Base-by-base conservation (phyloP, 129 eudicot species). In the Calendula officinalis region DNA sequence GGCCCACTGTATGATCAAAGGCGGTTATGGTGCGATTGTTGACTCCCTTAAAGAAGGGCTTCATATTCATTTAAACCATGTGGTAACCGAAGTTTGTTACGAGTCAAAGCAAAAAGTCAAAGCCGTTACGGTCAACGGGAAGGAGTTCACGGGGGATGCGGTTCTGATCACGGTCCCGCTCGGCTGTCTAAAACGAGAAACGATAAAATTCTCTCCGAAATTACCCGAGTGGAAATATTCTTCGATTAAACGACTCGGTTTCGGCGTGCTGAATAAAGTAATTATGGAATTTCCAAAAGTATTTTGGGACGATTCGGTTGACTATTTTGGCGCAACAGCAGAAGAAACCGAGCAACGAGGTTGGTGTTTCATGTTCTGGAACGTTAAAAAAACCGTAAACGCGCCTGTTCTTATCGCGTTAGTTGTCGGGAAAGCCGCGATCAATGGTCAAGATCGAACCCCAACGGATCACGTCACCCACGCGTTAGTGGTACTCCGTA, bases 1-100 rank as follows among this genome's bases (percentile, higher is more conserved):
- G 40, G 97, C 99, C 58, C 99, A 94, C 66, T 94, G 99, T 62
- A 94, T 94, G 99, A 86, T 94, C 45, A 94, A 94, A 89, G 99
- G 99, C 32, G 99, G 99, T 66, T 94, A 94, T 46, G 67, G 97
- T 67, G 82, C 83, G 41, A 79, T 94, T 56, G 92, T 89, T 56
- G 99, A 94, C 39, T 84, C 99, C 10, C 82, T 94, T 32, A 86
- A 72, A 60, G 81, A 74, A 4, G 97, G 97, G 33, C 80, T 94
- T 59, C 64, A 78, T 74, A 78, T 78, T 41, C 87, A 88, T 71
- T 72, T 89, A 61, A 83, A 94, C 57, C 99, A 94, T 41, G 77
- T 65, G 42, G 97, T 94, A 9, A 83, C 94, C 0, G 77, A 84
- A 39, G 60, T 94, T 70, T 48, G 81, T 32, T 85, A 92, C 30